Base-by-base conservation (phyloP, 495 filamentous ascomycete species). In the Platismatia glauca region DNA sequence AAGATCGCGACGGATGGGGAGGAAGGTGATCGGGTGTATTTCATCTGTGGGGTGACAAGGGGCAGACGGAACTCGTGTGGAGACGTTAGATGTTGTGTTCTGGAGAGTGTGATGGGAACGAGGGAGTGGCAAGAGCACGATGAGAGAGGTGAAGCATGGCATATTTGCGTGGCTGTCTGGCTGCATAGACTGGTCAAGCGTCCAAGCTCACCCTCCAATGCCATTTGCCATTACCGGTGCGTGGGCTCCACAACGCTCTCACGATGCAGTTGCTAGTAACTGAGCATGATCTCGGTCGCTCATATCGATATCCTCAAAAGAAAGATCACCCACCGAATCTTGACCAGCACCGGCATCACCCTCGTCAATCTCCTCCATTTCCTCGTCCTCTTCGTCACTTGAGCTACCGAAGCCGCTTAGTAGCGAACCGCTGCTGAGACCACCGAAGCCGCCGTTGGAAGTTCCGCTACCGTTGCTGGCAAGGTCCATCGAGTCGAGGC, bases 311-410 rank as follows among this genome's bases (percentile, higher is more conserved):
- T 84, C 79, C 68, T 75, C 78, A 76, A 81, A 81, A 68, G 78
- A 76, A 75, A 77, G 69, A 70, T 79, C 78, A 86, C 85, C 82
- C 77, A 88, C 85, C 81, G 86, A 82, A 72, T 88, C 85, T 64
- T 77, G 71, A 61, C 72, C 74, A 16, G 37, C 46, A 15, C 63
- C 59, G 27, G 70, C 77, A 65, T 84, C 81, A 56, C 84, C 83
- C 63, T 94, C 91, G 62, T 87, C 89, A 57, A 92, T 87, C 68
- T 92, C 91, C 59, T 91, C 89, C 82, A 89, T 86, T 64, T 98
- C 94, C 67, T 97, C 94, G 65, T 98, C 94, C 61, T 97, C 94
- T 68, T 97, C 94, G 66, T 95, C 91, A 69, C 91, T 96, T 16
- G 90, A 95, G 75, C 88, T 94, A 66, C 89, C 91, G 73, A 97